Evolutionary conservation across 2,329 filamentous ascomycete genomes (phyloP).

Genomic region (Daldinia sp.): DNA sequence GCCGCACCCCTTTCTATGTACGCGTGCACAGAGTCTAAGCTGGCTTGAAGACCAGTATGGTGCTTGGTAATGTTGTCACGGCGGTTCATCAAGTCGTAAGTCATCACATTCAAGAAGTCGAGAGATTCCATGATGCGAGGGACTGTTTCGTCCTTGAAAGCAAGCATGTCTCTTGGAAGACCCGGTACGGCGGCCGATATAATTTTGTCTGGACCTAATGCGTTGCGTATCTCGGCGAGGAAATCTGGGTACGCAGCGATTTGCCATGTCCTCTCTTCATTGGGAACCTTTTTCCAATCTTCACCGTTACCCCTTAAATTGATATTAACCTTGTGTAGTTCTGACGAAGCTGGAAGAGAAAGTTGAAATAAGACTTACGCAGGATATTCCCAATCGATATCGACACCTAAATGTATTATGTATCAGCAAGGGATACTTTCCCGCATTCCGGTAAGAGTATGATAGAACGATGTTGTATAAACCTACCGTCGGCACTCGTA

Average conservation of each 20-base stretch:
- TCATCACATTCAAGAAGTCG: conserved; percentile 76
- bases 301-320: conserved; percentile 68
- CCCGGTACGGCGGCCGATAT: conserved; percentile 75
- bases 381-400: conserved; percentile 72
- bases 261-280: conserved; percentile 65
- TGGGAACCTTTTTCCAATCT: conserved; percentile 71
- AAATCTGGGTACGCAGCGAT: conserved; percentile 69
- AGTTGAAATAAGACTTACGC: conserved; percentile 34
- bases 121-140: conserved; percentile 66
- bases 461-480: background rate
- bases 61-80: conserved; percentile 72
- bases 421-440: conserved; percentile 21
- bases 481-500: conserved; percentile 65
- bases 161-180: conserved; percentile 70
- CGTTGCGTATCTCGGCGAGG: conserved; percentile 64
- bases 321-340: conserved; percentile 22
- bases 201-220: conserved; percentile 65
- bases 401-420: conserved; percentile 49
- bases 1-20: conserved; percentile 67
- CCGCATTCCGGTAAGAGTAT: background rate
- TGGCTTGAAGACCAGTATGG: conserved; percentile 66
- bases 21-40: conserved; percentile 62
- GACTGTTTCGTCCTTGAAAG: conserved; percentile 65
- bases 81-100: conserved; percentile 77
- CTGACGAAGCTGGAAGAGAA: background rate